These are phyloP conservation scores for Discostella stelligera DNA, from an alignment of 352 stramenopile genomes.

Conservation along the genomic window DNA sequence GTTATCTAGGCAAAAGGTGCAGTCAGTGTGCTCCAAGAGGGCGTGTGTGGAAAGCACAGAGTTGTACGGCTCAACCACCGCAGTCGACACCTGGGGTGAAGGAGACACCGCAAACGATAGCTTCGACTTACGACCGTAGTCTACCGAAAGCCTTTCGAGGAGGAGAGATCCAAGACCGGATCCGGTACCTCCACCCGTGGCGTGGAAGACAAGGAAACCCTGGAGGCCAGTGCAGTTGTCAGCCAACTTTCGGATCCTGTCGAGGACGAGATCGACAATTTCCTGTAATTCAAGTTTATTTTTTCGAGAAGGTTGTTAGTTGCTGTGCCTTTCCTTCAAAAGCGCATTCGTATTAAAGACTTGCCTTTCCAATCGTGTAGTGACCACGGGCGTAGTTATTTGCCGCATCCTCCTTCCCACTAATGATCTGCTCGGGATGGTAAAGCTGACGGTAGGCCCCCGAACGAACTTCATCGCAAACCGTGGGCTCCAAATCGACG, in stretches of 20 bases:
- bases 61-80: conserved; percentile 99
- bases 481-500: conserved; percentile 96
- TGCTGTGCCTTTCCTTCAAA: conserved; percentile 15
- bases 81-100: conserved; percentile 93
- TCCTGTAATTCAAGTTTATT: conserved; percentile 87
- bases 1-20: conserved; percentile 95
- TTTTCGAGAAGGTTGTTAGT: conserved; percentile 67
- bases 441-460: conserved; percentile 96
- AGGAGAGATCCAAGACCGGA: conserved; percentile 95
- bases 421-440: conserved; percentile 98
- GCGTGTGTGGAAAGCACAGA: conserved; percentile 93
- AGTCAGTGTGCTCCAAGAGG: conserved; percentile 96
- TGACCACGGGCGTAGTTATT: conserved; percentile 92
- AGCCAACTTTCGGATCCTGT: conserved; percentile 94
- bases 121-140: conserved; percentile 97
- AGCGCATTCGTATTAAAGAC: background rate
- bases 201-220: conserved; percentile 97
- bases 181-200: conserved; percentile 94
- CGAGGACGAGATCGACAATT: conserved; percentile 94
- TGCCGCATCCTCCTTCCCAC: conserved; percentile 93
- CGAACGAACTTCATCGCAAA: conserved; percentile 96
- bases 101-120: conserved; percentile 96
- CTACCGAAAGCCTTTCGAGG: conserved; percentile 93
- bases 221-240: conserved; percentile 96
- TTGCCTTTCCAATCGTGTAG: conserved; percentile 85